Base-by-base conservation (phyloP, 2,329 filamentous ascomycete genomes). In the Metarhizium album region DNA sequence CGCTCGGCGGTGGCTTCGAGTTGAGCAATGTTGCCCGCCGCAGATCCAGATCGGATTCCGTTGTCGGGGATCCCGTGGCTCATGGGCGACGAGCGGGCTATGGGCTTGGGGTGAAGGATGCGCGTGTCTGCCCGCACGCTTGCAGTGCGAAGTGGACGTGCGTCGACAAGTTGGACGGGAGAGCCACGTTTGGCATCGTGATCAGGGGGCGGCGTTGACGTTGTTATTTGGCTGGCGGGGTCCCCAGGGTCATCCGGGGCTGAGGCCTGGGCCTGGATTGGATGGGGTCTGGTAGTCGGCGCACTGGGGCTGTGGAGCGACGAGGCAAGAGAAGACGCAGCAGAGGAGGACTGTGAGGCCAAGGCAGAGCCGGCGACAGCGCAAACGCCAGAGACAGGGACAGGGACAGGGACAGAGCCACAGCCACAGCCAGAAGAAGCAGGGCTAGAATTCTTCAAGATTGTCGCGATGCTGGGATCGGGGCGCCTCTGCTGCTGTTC, bases 1-100 rank as follows among this genome's bases (percentile, higher is more conserved):
- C 82, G 78, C 67, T 90, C 86, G 46, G 86, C 86, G 11, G 82
- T 84, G 57, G 84, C 82, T 67, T 91, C 86, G 55, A 90, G 78
- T 47, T 83, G 79, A 57, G 83, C 81, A 55, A 90, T 82, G 69
- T 85, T 89, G 62, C 75, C 76, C 18, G 76, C 69, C 62, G 80
- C 82, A 31, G 79, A 79, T 24, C 78, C 80, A 52, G 82, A 78
- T 51, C 82, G 74, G 47, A 74, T 74, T 62, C 79, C 79, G 46
- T 79, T 68, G 61, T 86, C 82, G 49, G 83, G 81, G 14, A 72
- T 66, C 47, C 67, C 68, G 49, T 67, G 70, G 54, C 64, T 73
- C 50, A 70, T 60, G 51, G 70, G 74, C 2, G 70, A 67, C 11
- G 73, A 73, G 38, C 74, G 70, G 47, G 78, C 62, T 53, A 79